These are phyloP conservation scores for Pseudocercospora fijiensis DNA, from an alignment of 2,329 filamentous ascomycete species.

Conservation along the genomic window DNA sequence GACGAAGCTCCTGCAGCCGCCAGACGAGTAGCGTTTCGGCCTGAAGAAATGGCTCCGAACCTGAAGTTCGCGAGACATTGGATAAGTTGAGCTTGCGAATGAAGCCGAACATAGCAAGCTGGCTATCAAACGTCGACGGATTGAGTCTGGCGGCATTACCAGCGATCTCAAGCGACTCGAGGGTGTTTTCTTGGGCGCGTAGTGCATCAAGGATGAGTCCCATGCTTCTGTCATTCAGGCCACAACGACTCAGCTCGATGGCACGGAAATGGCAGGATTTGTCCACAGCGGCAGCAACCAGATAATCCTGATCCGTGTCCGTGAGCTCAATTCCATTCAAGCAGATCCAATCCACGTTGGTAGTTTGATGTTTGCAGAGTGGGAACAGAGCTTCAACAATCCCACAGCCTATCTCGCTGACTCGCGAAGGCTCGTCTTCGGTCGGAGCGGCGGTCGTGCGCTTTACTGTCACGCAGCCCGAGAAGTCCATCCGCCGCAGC, in stretches of 20 bases:
- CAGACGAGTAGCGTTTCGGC: slow-evolving; percentile 66
- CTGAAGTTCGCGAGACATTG: slow-evolving; percentile 62
- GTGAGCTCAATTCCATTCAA: slow-evolving; percentile 68
- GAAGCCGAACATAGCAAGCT: slow-evolving; percentile 65
- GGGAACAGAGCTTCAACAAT: slow-evolving; percentile 69
- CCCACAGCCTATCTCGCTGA: slow-evolving; percentile 63
- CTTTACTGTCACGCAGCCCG: slow-evolving; percentile 58
- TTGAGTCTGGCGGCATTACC: slow-evolving; percentile 65
- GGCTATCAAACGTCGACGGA: slow-evolving; percentile 63
- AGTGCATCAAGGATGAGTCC: slow-evolving; percentile 64
- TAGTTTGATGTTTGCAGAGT: slow-evolving; percentile 64
- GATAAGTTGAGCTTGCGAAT: slow-evolving; percentile 67
- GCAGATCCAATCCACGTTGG: slow-evolving; percentile 69
- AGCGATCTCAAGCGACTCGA: slow-evolving; percentile 67
- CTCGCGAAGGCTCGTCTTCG: slow-evolving; percentile 43
- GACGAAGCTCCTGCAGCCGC: slow-evolving; percentile 63
- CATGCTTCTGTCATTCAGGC: slow-evolving; percentile 57
- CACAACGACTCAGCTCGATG: slow-evolving; percentile 65
- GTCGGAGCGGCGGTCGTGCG: slow-evolving; percentile 45
- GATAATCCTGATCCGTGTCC: slow-evolving; percentile 66
- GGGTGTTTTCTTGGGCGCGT: slow-evolving; percentile 62
- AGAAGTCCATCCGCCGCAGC: slow-evolving; percentile 65
- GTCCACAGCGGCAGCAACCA: slow-evolving; percentile 68
- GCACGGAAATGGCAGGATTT: slow-evolving; percentile 64
- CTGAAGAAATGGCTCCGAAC: slow-evolving; percentile 62